A percentile compares a stretch with the other conserved stretches of the same genome.
These are phyloP conservation scores for Podaxis carcinomalis DNA, from an alignment of 768 basidiomycete species.

Conservation along the genomic window DNA sequence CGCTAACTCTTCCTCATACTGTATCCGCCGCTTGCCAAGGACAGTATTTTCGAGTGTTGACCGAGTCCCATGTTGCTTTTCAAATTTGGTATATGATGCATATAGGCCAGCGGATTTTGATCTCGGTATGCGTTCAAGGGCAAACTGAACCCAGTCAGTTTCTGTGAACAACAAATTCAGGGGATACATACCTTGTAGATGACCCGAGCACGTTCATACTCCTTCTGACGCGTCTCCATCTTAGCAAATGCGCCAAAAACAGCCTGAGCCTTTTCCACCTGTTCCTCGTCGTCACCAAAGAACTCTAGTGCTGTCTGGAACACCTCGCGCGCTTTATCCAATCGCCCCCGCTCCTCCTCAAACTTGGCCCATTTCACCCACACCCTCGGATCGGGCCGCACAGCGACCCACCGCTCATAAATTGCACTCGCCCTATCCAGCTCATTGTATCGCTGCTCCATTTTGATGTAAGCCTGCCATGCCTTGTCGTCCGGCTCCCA, in stretches of 20 bases:
- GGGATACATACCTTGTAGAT: constrained; percentile 79
- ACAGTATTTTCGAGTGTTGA: constrained; percentile 90
- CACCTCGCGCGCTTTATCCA: constrained; percentile 79
- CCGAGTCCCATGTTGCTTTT: constrained; percentile 94
- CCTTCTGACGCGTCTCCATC: constrained; percentile 96
- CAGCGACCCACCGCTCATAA: constrained; percentile 87
- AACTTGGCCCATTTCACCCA: constrained; percentile 87
- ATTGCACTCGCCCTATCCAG: constrained; percentile 87
- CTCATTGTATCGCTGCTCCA: constrained; percentile 92
- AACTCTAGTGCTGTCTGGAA: constrained; percentile 90
- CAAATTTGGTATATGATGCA: constrained; percentile 93
- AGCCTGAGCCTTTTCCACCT: constrained; percentile 94
- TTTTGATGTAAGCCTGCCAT: constrained; percentile 99
- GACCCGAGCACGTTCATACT: constrained; percentile 93
- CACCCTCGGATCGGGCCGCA: constrained; percentile 72
- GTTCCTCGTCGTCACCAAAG: constrained; percentile 84
- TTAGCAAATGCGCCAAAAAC: constrained; percentile 92
- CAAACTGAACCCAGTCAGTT: constrained; percentile 56
- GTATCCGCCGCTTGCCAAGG: constrained; percentile 94
- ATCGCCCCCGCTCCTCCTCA: constrained; percentile 73
- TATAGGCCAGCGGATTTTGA: constrained; percentile 89
- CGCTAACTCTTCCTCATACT: constrained; percentile 93
- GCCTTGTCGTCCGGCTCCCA: constrained; percentile 99
- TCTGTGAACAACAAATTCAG: background rate
- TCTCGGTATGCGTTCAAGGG: constrained; percentile 86